Conservation (phyloP, 1,284 basidiomycete genomes). For the Cutaneotrichosporon cavernicola region DNA sequence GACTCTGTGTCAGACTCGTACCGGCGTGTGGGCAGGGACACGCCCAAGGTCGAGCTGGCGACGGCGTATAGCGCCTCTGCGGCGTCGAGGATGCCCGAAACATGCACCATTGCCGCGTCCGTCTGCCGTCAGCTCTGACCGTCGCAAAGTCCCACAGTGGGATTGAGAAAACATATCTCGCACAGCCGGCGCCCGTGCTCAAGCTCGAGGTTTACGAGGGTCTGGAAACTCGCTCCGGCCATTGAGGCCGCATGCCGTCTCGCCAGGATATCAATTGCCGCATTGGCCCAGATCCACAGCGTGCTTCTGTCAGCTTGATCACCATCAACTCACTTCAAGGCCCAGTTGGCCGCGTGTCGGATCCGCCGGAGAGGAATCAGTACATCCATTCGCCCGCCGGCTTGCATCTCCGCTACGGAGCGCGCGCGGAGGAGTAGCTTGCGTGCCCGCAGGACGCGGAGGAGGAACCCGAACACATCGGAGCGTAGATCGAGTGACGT, state of each 20-base stretch:
- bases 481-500: constrained; percentile 63
- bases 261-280: constrained; percentile 56
- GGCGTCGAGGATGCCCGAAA: constrained; percentile 71
- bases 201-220: constrained; percentile 70
- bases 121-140: constrained; percentile 58
- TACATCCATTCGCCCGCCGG: constrained; percentile 53
- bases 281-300: constrained; percentile 69
- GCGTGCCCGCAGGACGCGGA: constrained; percentile 73
- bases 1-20: constrained; percentile 9
- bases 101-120: constrained; percentile 59
- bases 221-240: constrained; percentile 65
- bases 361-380: constrained; percentile 69
- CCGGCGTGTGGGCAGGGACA: background rate
- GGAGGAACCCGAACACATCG: constrained; percentile 70
- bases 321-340: constrained; percentile 66
- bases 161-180: constrained; percentile 65
- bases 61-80: constrained; percentile 62
- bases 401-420: constrained; percentile 59
- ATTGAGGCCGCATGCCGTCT: constrained; percentile 56
- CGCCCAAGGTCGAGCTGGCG: constrained; percentile 7
- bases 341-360: constrained; percentile 73
- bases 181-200: constrained; percentile 65
- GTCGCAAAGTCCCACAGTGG: constrained; percentile 56
- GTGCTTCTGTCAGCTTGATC: constrained; percentile 56
- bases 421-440: constrained; percentile 49